Percentiles rank a stretch among this genome's conserved stretches.
phyloP scores from a whole-genome alignment of 345 rosid species.

The Bruguiera parviflora region DNA sequence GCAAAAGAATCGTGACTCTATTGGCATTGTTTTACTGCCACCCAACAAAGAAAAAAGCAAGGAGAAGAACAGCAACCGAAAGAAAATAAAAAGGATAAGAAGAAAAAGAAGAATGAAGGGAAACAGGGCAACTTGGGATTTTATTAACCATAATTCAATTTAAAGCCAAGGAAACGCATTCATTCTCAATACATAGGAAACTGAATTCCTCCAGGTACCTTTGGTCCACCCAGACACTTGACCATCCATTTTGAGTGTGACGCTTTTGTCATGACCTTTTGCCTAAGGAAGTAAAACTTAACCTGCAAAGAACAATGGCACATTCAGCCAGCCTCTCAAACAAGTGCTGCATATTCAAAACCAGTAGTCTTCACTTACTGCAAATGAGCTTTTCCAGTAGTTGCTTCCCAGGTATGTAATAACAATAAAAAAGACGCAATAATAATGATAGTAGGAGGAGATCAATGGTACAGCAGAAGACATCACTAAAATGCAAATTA shows the following conservation, averaged over 20 bases:
- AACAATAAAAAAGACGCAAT: too few species aligned
- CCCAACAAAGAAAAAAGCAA: too few species aligned
- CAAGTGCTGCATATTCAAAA: not conserved
- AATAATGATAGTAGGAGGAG: too few species aligned
- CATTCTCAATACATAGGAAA: not conserved
- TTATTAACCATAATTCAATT: not conserved
- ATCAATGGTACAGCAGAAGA: too few species aligned
- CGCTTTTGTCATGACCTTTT: slow-evolving; percentile 47
- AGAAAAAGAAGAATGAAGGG: not conserved
- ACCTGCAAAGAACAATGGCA: slow-evolving; percentile 35
- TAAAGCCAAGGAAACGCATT: not conserved
- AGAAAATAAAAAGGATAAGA: not conserved
- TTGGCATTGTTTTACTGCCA: too few species aligned
- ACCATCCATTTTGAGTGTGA: slow-evolving; percentile 13
- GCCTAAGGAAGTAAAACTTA: slow-evolving; percentile 74
- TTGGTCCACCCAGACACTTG: not conserved
- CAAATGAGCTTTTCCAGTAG: not conserved
- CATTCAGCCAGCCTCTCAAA: not conserved
- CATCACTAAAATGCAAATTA: slow-evolving; percentile 13
- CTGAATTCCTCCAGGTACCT: not conserved
- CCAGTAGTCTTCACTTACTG: not conserved
- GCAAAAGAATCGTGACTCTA: not conserved
- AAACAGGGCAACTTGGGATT: not conserved
- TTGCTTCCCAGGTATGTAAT: not conserved
- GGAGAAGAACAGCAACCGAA: too few species aligned